Evolutionary conservation across 2,329 filamentous ascomycete genomes (phyloP).

Genomic region (Cryphonectria carpinicola): DNA sequence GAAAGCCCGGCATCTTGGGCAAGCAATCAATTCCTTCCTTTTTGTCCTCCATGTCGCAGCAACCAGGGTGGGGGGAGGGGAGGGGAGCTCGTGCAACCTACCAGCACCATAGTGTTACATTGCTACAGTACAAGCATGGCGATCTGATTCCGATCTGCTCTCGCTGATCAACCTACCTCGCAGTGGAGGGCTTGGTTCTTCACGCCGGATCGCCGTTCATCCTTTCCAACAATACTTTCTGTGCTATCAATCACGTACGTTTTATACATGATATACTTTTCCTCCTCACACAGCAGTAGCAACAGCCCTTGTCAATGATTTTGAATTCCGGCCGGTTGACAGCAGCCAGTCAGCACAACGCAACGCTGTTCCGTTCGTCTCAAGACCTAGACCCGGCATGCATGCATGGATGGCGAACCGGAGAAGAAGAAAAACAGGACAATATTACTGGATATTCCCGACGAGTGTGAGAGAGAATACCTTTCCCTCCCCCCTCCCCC

Average conservation of each 20-base stretch:
- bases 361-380: not conserved
- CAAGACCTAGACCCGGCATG: not conserved
- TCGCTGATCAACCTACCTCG: not conserved
- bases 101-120: not conserved
- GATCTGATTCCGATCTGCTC: not conserved
- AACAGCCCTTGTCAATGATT: not conserved
- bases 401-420: not conserved
- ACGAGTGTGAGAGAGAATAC: not conserved
- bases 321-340: not conserved
- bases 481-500: not conserved
- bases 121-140: not conserved
- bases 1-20: not conserved
- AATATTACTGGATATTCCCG: not conserved
- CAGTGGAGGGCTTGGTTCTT: not conserved
- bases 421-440: not conserved
- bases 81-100: not conserved
- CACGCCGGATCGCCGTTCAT: slow-evolving; percentile 1
- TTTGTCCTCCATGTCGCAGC: not conserved
- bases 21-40: not conserved
- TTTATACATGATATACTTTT: not conserved
- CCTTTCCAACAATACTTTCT: not conserved
- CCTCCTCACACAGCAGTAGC: not conserved
- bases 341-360: not conserved
- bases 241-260: slow-evolving; percentile 12
- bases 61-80: not conserved